These are phyloP conservation scores for Saccharomycopsis amapae DNA, from an alignment of 805 yeast species.

Conservation along the genomic window DNA sequence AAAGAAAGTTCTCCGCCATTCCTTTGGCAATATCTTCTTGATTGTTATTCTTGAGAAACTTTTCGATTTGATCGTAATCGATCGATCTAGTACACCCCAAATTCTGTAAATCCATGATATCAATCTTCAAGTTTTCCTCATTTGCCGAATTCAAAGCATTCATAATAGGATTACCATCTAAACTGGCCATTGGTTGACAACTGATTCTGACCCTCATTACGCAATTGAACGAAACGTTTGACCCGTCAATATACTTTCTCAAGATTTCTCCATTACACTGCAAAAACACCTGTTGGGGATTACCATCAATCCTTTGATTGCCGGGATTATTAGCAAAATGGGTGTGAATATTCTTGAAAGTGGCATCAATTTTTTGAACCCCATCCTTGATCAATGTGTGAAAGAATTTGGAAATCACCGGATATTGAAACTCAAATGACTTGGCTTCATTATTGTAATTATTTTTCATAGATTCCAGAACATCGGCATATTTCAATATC, in stretches of 20 bases:
- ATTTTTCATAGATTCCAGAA: background rate
- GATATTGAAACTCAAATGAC: conserved; percentile 12
- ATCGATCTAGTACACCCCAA: background rate
- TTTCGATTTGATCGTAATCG: conserved; percentile 5
- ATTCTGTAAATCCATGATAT: conserved; percentile 10
- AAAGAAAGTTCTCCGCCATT: too few species aligned
- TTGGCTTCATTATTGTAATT: background rate
- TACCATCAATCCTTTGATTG: background rate
- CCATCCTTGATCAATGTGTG: conserved; percentile 9
- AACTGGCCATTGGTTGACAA: background rate
- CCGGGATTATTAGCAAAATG: background rate
- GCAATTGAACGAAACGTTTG: conserved; percentile 4
- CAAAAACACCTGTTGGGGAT: conserved; percentile 5
- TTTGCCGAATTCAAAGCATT: conserved; percentile 3
- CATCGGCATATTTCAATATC: conserved; percentile 5
- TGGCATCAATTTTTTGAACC: conserved; percentile 10
- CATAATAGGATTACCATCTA: background rate
- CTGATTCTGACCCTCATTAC: conserved; percentile 2
- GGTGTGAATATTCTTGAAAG: conserved; percentile 7
- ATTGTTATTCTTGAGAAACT: background rate
- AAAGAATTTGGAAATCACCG: conserved; percentile 15
- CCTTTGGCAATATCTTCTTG: too few species aligned
- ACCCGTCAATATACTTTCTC: conserved; percentile 11
- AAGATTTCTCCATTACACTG: conserved; percentile 14
- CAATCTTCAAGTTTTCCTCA: conserved; percentile 15